Conservation (phyloP, 2,329 filamentous ascomycete genomes). For the Talaromyces marneffei region DNA sequence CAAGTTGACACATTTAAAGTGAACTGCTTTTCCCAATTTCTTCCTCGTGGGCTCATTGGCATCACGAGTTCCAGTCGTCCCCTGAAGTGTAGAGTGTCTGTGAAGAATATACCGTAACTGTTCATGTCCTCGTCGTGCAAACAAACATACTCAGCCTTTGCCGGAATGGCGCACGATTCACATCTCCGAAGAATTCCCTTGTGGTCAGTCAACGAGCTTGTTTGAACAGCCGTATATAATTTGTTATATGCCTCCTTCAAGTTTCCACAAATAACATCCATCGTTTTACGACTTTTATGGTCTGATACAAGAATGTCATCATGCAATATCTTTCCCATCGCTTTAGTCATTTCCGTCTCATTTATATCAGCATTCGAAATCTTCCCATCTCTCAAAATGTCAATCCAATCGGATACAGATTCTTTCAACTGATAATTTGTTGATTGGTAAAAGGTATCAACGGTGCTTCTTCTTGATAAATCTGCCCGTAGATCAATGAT, state of each 20-base stretch:
- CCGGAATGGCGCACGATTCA: neutral
- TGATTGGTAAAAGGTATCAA: neutral
- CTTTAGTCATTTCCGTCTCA: neutral
- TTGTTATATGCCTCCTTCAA: neutral
- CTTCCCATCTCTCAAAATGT: neutral
- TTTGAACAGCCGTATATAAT: neutral
- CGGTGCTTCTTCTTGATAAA: neutral
- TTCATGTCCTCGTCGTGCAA: neutral
- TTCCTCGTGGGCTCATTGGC: neutral
- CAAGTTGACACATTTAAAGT: neutral
- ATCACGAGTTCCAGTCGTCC: neutral
- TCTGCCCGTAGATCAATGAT: neutral
- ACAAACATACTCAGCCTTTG: neutral
- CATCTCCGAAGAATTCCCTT: neutral
- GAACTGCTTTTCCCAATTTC: neutral
- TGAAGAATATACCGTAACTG: neutral
- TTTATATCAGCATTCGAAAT: neutral
- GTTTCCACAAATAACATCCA: neutral
- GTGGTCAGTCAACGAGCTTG: neutral
- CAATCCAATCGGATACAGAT: neutral
- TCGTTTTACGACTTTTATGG: neutral
- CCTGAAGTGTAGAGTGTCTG: neutral
- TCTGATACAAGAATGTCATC: neutral
- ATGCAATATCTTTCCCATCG: neutral
- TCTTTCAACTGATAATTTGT: neutral